Evolutionary conservation across 805 yeast species (phyloP), one percentile per base, ranked within the genome.

Genomic region (Cyberlindnera xishuangbannaensis): DNA sequence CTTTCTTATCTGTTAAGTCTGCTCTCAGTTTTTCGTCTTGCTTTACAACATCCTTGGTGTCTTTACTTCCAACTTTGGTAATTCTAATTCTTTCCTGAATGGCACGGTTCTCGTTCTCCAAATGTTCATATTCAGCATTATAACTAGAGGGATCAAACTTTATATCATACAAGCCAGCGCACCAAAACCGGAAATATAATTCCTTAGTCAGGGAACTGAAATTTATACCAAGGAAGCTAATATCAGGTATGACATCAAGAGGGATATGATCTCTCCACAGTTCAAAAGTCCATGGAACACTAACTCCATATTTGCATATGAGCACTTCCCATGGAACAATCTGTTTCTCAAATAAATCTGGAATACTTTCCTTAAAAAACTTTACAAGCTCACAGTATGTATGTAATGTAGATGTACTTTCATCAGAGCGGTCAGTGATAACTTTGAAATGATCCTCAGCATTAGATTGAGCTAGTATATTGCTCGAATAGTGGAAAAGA

Each of bases 151-250:
- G 58, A 2, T 73, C 68, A 50, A 58, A 79, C 39, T 72, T 70
- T 20, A 87, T 72, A 47, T 87, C 95, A 49, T 81, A 78, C 7
- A 85, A 58, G 0, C 80, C 69, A 21, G 82, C 61, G 40, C 65
- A 73, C 96, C 95, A 88, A 47, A 87, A 88, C 1, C 70, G 61
- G 3, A 64, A 58, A 47, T 69, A 83, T 18, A 85, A 58, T 0
- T 62, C 65, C 11, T 56, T 50, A 3, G 62, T 47, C 3, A 77
- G 31, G 7, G 43, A 22, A 0, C 39, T 21, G 32, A 57, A 56
- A 22, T 57, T 48, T 14, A 53, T 41, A 21, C 41, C 50, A 6
- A 22, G 12, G 9, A 15, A 20, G 2, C 37, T 51, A 18, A 51
- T 36, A 17, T 44, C 52, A 41, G 27, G 21, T 9, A 43, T 38